Base-by-base conservation (phyloP, 148 eudicot genomes). In the Chenopodium album region DNA sequence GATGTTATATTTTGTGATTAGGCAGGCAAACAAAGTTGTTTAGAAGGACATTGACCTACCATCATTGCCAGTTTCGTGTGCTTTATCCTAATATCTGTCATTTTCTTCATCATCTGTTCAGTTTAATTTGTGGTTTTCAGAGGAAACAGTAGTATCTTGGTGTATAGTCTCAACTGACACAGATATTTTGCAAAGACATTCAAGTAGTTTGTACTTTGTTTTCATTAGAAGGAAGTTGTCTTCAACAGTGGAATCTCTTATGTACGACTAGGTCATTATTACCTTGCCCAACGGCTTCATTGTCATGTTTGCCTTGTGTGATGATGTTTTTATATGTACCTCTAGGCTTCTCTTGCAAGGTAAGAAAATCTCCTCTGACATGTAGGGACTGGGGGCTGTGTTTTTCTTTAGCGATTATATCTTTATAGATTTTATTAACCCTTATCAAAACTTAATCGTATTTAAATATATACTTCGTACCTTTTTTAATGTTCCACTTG, bases 1-100 rank as follows among this genome's bases (percentile, higher is more conserved):
- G 82, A 69, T 90, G 92, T 73, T 79, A 84, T 54, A 85, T 90
- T 47, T 82, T 90, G 83, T 90, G 85, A 88, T 71, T 59, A 80
- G 82, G 67, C 54, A 22, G 82, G 67, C 54, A 22, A 74, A 46
- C 20, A 56, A 56, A 56, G 62, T 14, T 56, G 34, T 74, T 69
- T 65, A 75, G 75, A 65, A 65, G 64, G 52, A 31, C 66, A 52
- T 29, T 75, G 31, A 71, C 28, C 59, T 34, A 56, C 19, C 14
- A 22, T 44, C n/a, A 14, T 64, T 34, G 44, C 46, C 79, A 73
- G 59, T 50, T 76, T 71, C 59, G 17, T 48, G 63, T 54, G 52
- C 46, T 77, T 32, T 37, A 67, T 70, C 73, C 71, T 34, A 66
- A 76, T 74, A 29, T 23, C 31, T 75, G 14, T 37, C 28, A 66